These are phyloP conservation scores for Neoboletus subvelutipes DNA, from an alignment of 768 basidiomycete genomes.

Conservation along the genomic window DNA sequence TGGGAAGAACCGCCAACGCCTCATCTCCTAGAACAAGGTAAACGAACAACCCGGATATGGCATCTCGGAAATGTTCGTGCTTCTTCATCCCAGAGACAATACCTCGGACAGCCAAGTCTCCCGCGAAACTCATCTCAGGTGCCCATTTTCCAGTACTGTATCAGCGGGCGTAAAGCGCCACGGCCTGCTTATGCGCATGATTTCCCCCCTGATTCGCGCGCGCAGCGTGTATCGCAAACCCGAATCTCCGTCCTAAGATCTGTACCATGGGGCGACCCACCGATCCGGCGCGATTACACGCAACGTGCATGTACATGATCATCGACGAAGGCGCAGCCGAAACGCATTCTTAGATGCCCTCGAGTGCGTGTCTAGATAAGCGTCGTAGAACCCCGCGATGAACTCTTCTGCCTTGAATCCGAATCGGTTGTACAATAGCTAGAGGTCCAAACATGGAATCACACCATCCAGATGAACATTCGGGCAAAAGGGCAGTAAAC, in stretches of 20 bases:
- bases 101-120: neutral
- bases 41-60: neutral
- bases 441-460: neutral
- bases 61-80: neutral
- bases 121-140: neutral
- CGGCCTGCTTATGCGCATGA: too few relatives aligned
- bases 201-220: neutral
- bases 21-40: too few relatives aligned
- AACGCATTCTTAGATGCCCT: slow-evolving; percentile 80
- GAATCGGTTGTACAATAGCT: slow-evolving; percentile 83
- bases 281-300: neutral
- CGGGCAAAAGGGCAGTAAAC: neutral
- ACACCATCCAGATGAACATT: neutral
- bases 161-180: neutral
- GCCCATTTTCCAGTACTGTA: neutral
- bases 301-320: slow-evolving; percentile 5
- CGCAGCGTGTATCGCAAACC: neutral
- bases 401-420: slow-evolving; percentile 89
- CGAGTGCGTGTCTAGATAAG: slow-evolving; percentile 69
- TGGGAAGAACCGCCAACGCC: too few relatives aligned
- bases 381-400: slow-evolving; percentile 76
- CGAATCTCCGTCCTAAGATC: neutral
- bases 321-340: slow-evolving; percentile 67
- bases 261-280: neutral
- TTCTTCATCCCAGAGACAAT: neutral